Conservation (phyloP, 192 early-diverging fungal species). For the Kickxella alabastrina region DNA sequence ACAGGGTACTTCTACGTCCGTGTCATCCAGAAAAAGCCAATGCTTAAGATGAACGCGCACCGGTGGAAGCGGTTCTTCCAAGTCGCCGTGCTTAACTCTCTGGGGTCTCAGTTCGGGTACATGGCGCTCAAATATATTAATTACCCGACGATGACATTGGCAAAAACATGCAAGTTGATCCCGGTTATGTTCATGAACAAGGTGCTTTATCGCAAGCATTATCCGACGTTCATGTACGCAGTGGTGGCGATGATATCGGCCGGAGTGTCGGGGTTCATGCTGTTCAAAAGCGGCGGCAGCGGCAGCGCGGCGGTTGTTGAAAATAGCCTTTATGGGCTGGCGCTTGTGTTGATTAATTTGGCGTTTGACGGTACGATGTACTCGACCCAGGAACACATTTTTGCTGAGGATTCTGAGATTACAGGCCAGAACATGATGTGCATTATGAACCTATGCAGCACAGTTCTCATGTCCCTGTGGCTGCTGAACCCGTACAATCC, state of each 20-base stretch:
- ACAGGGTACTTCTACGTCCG: slow-evolving; percentile 75
- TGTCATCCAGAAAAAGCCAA: slow-evolving; percentile 49
- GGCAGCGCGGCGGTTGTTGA: slow-evolving; percentile 31
- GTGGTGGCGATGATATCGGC: slow-evolving; percentile 83
- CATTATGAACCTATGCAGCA: slow-evolving; percentile 85
- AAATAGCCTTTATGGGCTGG: slow-evolving; percentile 74
- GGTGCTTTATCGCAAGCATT: slow-evolving; percentile 81
- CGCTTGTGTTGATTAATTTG: slow-evolving; percentile 80
- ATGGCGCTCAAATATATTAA: slow-evolving; percentile 89
- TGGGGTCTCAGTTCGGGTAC: slow-evolving; percentile 90
- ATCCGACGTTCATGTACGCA: slow-evolving; percentile 83
- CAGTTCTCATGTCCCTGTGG: slow-evolving; percentile 68
- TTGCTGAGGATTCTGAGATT: slow-evolving; percentile 66
- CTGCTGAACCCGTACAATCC: slow-evolving; percentile 72
- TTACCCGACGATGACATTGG: slow-evolving; percentile 95
- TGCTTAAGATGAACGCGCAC: slow-evolving; percentile 40
- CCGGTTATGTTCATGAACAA: slow-evolving; percentile 96
- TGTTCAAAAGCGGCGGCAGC: slow-evolving; percentile 57
- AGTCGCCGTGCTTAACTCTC: slow-evolving; percentile 68
- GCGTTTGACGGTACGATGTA: slow-evolving; percentile 92
- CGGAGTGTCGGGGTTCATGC: slow-evolving; percentile 93
- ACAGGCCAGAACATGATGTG: slow-evolving; percentile 96
- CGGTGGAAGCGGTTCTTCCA: slow-evolving; percentile 66
- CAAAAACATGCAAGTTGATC: slow-evolving; percentile 94
- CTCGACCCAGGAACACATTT: slow-evolving; percentile 94